Evolutionary conservation across 129 eudicot genomes (phyloP), one percentile per base, ranked within the genome.

Genomic region (Pseudognaphalium luteoalbum): DNA sequence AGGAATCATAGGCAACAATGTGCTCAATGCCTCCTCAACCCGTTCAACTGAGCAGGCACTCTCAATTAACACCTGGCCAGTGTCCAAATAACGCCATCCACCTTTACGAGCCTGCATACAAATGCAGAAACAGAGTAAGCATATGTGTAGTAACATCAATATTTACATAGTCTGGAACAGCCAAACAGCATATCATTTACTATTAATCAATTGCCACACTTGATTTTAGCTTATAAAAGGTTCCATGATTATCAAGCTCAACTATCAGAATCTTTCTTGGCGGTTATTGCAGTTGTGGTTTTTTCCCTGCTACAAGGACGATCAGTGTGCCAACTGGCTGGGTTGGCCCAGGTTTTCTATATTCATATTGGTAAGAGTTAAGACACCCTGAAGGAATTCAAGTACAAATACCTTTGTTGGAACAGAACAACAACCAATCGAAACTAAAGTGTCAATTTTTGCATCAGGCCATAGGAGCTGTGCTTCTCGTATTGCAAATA

Each of bases 41-140:
- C 99, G 86, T 66, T 95, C 99, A 70, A 91, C 97, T 17, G 99
- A 95, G 87, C 99, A 95, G 28, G 99, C 99, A 76, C 99, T 95
- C 77, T 95, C 99, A 61, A 95, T 89, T 78, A 95, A 83, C 74
- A 95, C 99, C 80, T 92, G 99, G 22, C 97, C 99, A 68, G 99
- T 95, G 76, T 95, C 99, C 88, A 90, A 75, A 69, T 91, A 91
- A 68, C 96, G 92, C 99, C 99, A 95, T 42, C 99, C 99, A 61
- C 92, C 99, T 78, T 86, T 91, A 68, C 99, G 96, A 68, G 85
- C 90, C 99, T 95, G 82, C 47, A 75, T 57, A 29, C 66, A 57
- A 67, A 76, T 25, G 75, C 58, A 29, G 34, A 72, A 77, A 66
- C 9, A 44, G 62, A 42, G 42, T 76, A 56, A 77, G 66, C 15